Conservation (phyloP, 2,329 filamentous ascomycete genomes). For the Ophiocordyceps camponoti-saundersi region DNA sequence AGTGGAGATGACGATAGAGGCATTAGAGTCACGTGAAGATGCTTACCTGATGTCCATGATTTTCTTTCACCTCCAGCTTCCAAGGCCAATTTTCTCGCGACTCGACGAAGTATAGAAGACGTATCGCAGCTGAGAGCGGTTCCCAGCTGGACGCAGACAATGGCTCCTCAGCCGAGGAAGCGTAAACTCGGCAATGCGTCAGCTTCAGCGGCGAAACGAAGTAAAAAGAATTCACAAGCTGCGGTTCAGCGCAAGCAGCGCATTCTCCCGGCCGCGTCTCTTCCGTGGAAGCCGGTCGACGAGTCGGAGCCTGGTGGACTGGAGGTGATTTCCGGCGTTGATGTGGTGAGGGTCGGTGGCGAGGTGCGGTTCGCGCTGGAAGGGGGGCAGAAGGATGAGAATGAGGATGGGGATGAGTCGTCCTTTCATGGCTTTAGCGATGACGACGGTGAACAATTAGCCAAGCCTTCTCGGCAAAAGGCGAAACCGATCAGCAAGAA, state of each 20-base stretch:
- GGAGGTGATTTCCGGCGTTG: conserved; percentile 82
- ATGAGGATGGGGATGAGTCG: conserved; percentile 15
- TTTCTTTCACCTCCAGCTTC: no score
- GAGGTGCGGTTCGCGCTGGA: conserved; percentile 37
- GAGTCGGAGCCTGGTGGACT: conserved; percentile 74
- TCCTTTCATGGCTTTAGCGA: conserved; percentile 53
- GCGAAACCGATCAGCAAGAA: conserved; percentile 13
- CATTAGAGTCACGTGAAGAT: no score
- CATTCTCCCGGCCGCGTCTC: conserved; percentile 26
- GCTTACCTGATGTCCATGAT: no score
- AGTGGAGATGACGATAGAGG: no score
- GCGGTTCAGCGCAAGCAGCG: conserved; percentile 6
- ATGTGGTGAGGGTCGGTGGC: conserved; percentile 54
- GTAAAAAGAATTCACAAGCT: conserved; percentile 10
- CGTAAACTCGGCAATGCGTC: conserved; percentile 18
- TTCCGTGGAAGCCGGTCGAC: conserved; percentile 60
- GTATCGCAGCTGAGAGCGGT: neutral
- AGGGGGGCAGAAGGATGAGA: conserved; percentile 5
- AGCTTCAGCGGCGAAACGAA: conserved; percentile 18
- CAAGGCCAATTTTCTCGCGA: no score
- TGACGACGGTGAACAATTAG: conserved; percentile 14
- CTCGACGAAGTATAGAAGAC: no score
- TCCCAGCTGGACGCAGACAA: no score
- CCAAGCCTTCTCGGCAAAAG: conserved; percentile 15
- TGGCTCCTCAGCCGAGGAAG: conserved; percentile 18